These are phyloP conservation scores for Aspergillus oerlinghausenensis DNA, from an alignment of 2,329 filamentous ascomycete genomes.

Conservation along the genomic window DNA sequence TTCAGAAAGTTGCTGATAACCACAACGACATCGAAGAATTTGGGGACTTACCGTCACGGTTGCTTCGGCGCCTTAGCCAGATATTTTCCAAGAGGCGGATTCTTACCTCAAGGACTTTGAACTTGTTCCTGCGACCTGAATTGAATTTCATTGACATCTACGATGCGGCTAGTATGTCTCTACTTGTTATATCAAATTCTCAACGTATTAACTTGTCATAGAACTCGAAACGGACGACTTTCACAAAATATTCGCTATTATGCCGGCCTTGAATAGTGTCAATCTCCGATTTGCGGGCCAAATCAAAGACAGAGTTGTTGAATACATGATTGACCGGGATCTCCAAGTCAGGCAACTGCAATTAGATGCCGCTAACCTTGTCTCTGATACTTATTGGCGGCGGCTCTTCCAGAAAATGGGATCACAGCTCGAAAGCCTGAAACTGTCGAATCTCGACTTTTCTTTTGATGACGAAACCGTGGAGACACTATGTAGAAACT, in stretches of 20 bases:
- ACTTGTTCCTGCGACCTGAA: slow-evolving; percentile 49
- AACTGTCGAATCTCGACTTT: slow-evolving; percentile 78
- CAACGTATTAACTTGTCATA: slow-evolving; percentile 30
- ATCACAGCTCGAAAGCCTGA: slow-evolving; percentile 59
- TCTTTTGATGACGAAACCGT: slow-evolving; percentile 72
- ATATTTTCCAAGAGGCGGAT: slow-evolving; percentile 61
- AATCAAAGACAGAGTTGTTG: slow-evolving; percentile 78
- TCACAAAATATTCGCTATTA: slow-evolving; percentile 71
- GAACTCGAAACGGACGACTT: slow-evolving; percentile 72
- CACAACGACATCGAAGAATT: slow-evolving; percentile 62
- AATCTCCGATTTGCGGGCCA: slow-evolving; percentile 83
- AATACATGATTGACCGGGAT: slow-evolving; percentile 72
- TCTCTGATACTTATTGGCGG: slow-evolving; percentile 72
- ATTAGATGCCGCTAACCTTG: slow-evolving; percentile 77
- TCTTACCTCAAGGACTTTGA: slow-evolving; percentile 45
- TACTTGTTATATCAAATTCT: slow-evolving; percentile 1
- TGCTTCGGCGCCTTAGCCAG: slow-evolving; percentile 57
- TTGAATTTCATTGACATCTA: slow-evolving; percentile 55
- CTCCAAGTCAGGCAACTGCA: slow-evolving; percentile 67
- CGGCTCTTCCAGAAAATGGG: slow-evolving; percentile 65
- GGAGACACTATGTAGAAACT: slow-evolving; percentile 56
- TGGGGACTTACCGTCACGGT: slow-evolving; percentile 55
- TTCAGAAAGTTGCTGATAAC: slow-evolving; percentile 56
- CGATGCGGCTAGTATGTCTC: slow-evolving; percentile 52
- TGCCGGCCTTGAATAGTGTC: slow-evolving; percentile 64